Percentiles rank a stretch among this genome's conserved stretches.
These are phyloP conservation scores for Hyaloscypha finlandica DNA, from an alignment of 495 filamentous ascomycete genomes.

Conservation along the genomic window DNA sequence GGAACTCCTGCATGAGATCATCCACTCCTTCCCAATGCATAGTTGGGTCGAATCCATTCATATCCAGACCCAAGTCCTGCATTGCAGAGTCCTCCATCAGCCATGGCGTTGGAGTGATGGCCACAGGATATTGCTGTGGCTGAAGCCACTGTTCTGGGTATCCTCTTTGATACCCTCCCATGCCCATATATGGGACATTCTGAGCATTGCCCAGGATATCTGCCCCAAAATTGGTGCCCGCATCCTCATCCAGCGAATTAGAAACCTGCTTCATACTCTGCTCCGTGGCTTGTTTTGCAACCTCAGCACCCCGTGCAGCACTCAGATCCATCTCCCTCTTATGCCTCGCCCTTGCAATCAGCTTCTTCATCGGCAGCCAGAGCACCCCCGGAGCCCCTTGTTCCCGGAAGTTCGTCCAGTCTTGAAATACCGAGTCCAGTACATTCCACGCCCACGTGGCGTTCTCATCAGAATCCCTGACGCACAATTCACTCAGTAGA, in stretches of 20 bases:
- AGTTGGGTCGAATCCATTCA: background rate
- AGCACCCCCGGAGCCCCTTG: background rate
- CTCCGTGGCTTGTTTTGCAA: no score
- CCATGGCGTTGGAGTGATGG: background rate
- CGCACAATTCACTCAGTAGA: background rate
- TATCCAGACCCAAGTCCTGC: background rate
- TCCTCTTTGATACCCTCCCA: background rate
- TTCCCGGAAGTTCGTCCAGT: background rate
- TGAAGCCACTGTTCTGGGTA: conserved; percentile 2
- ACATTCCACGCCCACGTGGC: background rate
- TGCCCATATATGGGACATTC: background rate
- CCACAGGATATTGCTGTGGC: background rate
- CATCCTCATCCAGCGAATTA: background rate
- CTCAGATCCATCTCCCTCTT: background rate
- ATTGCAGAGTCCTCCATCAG: background rate
- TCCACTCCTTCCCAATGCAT: background rate
- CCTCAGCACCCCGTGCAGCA: background rate
- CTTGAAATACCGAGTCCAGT: background rate
- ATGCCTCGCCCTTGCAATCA: background rate
- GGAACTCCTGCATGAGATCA: background rate
- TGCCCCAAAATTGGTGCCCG: background rate
- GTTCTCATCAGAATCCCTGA: background rate
- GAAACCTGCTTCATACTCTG: no score
- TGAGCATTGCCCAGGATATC: background rate
- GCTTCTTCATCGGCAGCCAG: background rate